phyloP scores from a whole-genome alignment of 352 stramenopile species.

The Pythium aristosporum region DNA sequence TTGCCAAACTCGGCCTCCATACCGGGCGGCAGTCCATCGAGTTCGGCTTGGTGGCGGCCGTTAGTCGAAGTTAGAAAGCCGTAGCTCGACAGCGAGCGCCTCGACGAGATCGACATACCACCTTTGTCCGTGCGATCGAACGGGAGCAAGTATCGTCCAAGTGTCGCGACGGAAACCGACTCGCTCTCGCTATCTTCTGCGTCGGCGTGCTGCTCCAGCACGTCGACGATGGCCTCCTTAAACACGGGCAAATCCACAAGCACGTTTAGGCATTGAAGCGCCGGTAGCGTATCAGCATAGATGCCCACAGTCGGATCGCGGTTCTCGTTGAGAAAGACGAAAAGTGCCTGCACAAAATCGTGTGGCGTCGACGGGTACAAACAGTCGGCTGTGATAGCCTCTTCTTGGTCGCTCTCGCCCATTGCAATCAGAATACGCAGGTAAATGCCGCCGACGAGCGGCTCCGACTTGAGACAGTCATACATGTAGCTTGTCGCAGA shows the following conservation, averaged over 20 bases:
- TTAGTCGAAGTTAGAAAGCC: conserved; percentile 55
- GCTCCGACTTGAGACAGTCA: conserved; percentile 70
- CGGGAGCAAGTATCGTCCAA: conserved; percentile 72
- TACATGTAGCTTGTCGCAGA: conserved; percentile 78
- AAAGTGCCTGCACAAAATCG: conserved; percentile 63
- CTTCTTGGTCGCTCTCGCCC: conserved; percentile 30
- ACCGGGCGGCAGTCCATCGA: conserved; percentile 30
- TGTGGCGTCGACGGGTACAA: conserved; percentile 53
- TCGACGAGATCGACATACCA: conserved; percentile 73
- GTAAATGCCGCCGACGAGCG: conserved; percentile 71
- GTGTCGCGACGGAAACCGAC: conserved; percentile 69
- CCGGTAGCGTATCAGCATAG: conserved; percentile 76
- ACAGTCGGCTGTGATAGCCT: conserved; percentile 48
- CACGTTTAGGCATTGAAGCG: conserved; percentile 67
- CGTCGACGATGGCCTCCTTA: conserved; percentile 52
- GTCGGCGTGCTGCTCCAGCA: conserved; percentile 63
- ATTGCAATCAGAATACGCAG: conserved; percentile 69
- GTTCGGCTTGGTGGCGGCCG: conserved; percentile 18
- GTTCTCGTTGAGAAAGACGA: conserved; percentile 81
- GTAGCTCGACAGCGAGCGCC: conserved; percentile 70
- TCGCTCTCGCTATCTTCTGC: conserved; percentile 60
- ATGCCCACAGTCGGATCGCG: conserved; percentile 66
- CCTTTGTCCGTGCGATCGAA: conserved; percentile 58
- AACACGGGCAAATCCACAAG: conserved; percentile 66
- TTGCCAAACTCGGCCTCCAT: conserved; percentile 81